Conservation (phyloP, 257 asterid species). For the Misopates orontium region DNA sequence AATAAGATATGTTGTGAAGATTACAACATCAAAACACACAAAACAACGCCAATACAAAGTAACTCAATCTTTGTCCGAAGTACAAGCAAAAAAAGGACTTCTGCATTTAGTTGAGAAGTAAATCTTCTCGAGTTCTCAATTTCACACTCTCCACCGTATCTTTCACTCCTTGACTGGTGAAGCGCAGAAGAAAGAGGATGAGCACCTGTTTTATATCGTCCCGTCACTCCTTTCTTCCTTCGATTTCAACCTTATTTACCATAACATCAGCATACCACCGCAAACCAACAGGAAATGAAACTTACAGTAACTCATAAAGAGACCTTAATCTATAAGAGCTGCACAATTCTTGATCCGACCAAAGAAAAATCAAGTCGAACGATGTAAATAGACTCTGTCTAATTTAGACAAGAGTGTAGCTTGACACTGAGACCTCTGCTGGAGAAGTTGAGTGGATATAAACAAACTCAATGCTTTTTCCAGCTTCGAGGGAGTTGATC, state of each 20-base stretch:
- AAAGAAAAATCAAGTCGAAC: constrained; percentile 7
- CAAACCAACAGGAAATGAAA: constrained; percentile 55
- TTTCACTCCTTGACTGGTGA: constrained; percentile 36
- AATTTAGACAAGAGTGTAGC: constrained; percentile 41
- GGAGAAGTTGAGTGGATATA: constrained; percentile 49
- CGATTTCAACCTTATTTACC: constrained; percentile 50
- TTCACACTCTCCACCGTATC: constrained; percentile 37
- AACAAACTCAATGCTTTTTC: constrained; percentile 54
- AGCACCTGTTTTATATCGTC: constrained; percentile 65
- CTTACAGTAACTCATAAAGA: constrained; percentile 20
- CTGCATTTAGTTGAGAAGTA: constrained; percentile 35
- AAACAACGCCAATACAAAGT: constrained; percentile 18
- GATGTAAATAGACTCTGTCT: constrained; percentile 11
- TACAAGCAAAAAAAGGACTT: constrained; percentile 37
- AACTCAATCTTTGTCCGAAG: constrained; percentile 39
- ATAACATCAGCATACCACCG: constrained; percentile 32
- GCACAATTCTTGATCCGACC: constrained; percentile 26
- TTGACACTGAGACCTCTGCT: constrained; percentile 43
- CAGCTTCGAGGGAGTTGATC: constrained; percentile 40
- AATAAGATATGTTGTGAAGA: constrained; percentile 47
- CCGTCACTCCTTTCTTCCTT: constrained; percentile 87
- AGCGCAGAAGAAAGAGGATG: constrained; percentile 90
- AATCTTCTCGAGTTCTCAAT: constrained; percentile 41
- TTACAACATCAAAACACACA: constrained; percentile 49
- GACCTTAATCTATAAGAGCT: constrained; percentile 23